Conservation (phyloP, 768 basidiomycete species). For the Tubosaeta sp. region DNA sequence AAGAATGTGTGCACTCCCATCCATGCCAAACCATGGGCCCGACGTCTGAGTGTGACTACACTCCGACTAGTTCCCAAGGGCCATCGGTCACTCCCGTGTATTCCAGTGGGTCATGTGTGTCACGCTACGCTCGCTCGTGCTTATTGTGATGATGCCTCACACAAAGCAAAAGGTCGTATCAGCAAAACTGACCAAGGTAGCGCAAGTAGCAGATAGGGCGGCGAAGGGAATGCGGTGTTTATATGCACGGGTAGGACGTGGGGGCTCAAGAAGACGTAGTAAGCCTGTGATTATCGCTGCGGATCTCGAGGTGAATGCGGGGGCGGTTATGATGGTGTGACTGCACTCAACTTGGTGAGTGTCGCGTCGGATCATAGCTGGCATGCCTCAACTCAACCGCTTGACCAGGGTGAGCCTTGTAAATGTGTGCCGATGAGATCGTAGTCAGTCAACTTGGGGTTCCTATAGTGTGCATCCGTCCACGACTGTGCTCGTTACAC, state of each 20-base stretch:
- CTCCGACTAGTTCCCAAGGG: too few species aligned
- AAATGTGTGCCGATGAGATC: not conserved
- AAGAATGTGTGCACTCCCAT: too few species aligned
- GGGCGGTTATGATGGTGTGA: too few species aligned
- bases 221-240: slow-evolving; percentile 46
- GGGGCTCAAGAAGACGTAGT: slow-evolving; percentile 88
- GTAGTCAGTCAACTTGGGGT: slow-evolving; percentile 17
- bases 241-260: slow-evolving; percentile 82
- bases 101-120: too few species aligned
- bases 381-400: too few species aligned
- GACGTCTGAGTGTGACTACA: too few species aligned
- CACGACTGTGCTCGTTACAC: slow-evolving; percentile 2
- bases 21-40: too few species aligned
- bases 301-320: too few species aligned
- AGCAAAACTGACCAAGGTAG: slow-evolving; percentile 47
- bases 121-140: too few species aligned
- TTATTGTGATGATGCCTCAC: slow-evolving; percentile 53
- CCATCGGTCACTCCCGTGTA: too few species aligned
- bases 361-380: too few species aligned
- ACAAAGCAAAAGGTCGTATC: slow-evolving; percentile 39
- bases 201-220: slow-evolving; percentile 50
- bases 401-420: slow-evolving; percentile 61
- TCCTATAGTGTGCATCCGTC: slow-evolving; percentile 28
- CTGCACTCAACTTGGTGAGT: slow-evolving; percentile 52
- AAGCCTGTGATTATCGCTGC: too few species aligned